Evolutionary conservation across 1,139 yeast species (phyloP), one percentile per base, ranked within the genome.

Genomic region (Yueomyces sp.): DNA sequence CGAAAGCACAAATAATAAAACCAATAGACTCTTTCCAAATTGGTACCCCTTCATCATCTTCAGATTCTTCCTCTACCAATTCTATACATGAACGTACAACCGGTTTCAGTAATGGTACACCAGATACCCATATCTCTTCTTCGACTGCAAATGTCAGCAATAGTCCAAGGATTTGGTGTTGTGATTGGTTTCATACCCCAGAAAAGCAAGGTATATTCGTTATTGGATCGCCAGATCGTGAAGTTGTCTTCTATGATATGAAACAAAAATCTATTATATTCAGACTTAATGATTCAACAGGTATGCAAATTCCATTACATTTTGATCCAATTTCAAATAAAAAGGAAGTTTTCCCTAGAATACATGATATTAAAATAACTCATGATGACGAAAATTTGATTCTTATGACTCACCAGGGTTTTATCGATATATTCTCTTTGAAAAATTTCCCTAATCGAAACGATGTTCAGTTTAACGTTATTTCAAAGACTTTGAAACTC

Each of bases 211-310:
- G 73, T 5, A 74, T 78, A 27, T 73, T 71, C 45, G 80, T 84
- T 48, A 69, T 85, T 8, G 93, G 94, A 0, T 78, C 91, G 1
- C 86, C 89, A 0, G 96, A 85, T 57, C 78, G 78, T 49, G 78
- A 75, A 40, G 72, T 86, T 45, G 73, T 75, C 33, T 71, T 82
- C 11, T 83, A 74, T 65, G 75, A 78, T 50, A 54, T 73, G 27
- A 60, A 64, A 27, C 73, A 66, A 8, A 51, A 48, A 37, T 38
- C 49, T 5, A 46, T 56, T 8, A 40, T 79, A 69, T 38, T 62
- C 60, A 43, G 62, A 60, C 43, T 54, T 59, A 30, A 67, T 59
- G 48, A 60, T 12, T 42, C 48, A 4, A 42, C 44, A 19, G 28
- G 41, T 12, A 34, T 36, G n/a, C 31, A 29, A 29, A 19, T 19